Base-by-base conservation (phyloP, 495 filamentous ascomycete species). In the Aspergillus olivimuriae region DNA sequence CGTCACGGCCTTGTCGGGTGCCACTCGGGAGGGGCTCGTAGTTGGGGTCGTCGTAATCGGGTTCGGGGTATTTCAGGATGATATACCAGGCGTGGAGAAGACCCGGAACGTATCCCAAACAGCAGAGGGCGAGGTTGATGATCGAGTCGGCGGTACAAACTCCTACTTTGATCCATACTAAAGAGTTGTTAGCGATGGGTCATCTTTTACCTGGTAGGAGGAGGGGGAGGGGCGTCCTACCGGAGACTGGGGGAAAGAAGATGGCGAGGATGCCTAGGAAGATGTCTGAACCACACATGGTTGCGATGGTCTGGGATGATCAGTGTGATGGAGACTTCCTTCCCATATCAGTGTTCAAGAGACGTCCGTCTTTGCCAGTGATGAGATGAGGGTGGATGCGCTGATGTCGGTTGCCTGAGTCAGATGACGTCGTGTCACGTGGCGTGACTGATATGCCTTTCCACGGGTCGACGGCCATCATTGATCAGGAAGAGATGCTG, bases 81-180 rank as follows among this genome's bases (percentile, higher is more conserved):
- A 98, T 95, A 79, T 97, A 98, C 90, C 90, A 97, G 58, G 92
- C 77, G 66, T 98, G 92, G 5, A 98, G 65, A 18, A 97, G 80
- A 41, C 92, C 92, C 16, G 92, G 92, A 49, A 98, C 70, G 65
- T 78, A 94, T 63, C 94, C 91, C 34, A 98, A 84, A 36, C 78
- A 68, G 68, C 84, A 90, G 51, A 98, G 87, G 41, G 87, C 83
- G 63, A 98, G 78, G 71, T 97, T 97, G 74, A 98, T 95, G 58
- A 97, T 51, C 20, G 83, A 87, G 74, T 97, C 94, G 31, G 86
- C 89, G 43, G 81, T 85, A 75, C 92, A 98, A 68, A 98, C 76
- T 51, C 92, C 92, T 60, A 80, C 65, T 69, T 97, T 98, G 36
- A 98, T 86, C 91, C 91, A 96, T 51, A 96, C 91, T 94, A 48